Evolutionary conservation across 1,284 basidiomycete genomes (phyloP).

Genomic region (Vanrija pseudolonga): DNA sequence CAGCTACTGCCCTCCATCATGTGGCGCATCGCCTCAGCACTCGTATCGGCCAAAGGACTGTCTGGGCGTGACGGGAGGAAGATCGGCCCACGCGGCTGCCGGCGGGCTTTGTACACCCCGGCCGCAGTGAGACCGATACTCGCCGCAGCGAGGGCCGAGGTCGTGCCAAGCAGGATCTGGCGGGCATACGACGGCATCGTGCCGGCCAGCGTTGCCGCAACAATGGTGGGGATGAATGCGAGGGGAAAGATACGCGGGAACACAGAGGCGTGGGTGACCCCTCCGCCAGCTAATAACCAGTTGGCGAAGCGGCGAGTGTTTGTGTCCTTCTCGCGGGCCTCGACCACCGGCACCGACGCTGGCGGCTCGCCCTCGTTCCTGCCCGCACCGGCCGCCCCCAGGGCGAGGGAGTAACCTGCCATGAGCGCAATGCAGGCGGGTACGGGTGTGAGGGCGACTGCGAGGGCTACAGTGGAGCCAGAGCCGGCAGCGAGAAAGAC

Average conservation of each 20-base stretch:
- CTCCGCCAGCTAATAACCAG: slow-evolving; percentile 9
- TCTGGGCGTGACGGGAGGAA: background rate
- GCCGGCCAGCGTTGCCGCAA: slow-evolving; percentile 11
- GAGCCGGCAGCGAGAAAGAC: slow-evolving; percentile 3
- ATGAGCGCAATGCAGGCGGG: background rate
- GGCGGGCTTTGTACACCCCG: background rate
- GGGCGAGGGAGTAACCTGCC: background rate
- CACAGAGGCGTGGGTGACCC: slow-evolving; percentile 28
- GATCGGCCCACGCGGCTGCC: slow-evolving; percentile 12
- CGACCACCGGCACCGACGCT: too few relatives aligned
- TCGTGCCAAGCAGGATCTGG: slow-evolving; percentile 9
- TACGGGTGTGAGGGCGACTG: slow-evolving; percentile 4
- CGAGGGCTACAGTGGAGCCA: background rate
- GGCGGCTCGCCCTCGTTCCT: too few relatives aligned
- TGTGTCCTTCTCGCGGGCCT: too few relatives aligned
- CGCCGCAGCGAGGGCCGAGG: slow-evolving; percentile 1
- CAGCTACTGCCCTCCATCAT: too few relatives aligned
- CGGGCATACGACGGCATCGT: background rate
- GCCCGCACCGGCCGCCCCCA: too few relatives aligned
- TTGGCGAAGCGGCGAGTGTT: too few relatives aligned
- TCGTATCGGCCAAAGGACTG: too few relatives aligned
- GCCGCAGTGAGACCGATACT: background rate
- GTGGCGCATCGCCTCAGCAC: too few relatives aligned
- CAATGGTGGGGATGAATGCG: slow-evolving; percentile 6
- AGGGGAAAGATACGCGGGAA: slow-evolving; percentile 25